phyloP scores from a whole-genome alignment of 164 flowering plant genomes.

The Liquidambar formosana region DNA sequence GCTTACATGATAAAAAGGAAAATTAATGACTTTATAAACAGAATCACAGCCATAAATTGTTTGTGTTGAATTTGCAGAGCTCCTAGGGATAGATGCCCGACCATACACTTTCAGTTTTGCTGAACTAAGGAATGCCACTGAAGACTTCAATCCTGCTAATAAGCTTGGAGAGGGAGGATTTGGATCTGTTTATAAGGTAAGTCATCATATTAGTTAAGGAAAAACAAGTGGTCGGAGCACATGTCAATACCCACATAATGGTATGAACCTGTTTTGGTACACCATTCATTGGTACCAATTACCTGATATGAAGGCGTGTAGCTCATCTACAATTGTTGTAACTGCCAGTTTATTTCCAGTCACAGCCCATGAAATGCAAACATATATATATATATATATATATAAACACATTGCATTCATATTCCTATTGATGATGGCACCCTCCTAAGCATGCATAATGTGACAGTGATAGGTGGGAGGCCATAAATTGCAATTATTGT shows the following conservation, averaged over 20 bases:
- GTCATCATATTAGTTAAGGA: not conserved
- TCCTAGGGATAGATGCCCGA: constrained; percentile 53
- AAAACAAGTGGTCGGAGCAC: not conserved
- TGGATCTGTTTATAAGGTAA: constrained; percentile 85
- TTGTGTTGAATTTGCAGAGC: constrained; percentile 39
- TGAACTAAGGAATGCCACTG: constrained; percentile 68
- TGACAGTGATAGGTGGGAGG: too few species aligned
- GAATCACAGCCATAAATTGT: not conserved
- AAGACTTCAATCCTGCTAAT: constrained; percentile 60
- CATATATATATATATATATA: too few species aligned
- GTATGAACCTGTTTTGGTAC: not conserved
- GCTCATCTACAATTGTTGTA: not conserved
- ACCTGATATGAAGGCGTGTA: not conserved
- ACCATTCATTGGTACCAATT: not conserved
- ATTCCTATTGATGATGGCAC: too few species aligned
- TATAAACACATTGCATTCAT: too few species aligned
- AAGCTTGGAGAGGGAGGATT: constrained; percentile 95
- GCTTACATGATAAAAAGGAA: not conserved
- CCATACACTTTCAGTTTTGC: constrained; percentile 68
- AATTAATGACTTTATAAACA: not conserved
- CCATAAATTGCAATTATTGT: too few species aligned
- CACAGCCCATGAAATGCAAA: too few species aligned
- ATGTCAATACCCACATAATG: too few species aligned
- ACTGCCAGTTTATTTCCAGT: not conserved
- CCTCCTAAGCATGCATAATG: too few species aligned